Evolutionary conservation across 2,329 filamentous ascomycete species (phyloP), one percentile per base, ranked within the genome.

Genomic region (Aspergillus phoenicis): DNA sequence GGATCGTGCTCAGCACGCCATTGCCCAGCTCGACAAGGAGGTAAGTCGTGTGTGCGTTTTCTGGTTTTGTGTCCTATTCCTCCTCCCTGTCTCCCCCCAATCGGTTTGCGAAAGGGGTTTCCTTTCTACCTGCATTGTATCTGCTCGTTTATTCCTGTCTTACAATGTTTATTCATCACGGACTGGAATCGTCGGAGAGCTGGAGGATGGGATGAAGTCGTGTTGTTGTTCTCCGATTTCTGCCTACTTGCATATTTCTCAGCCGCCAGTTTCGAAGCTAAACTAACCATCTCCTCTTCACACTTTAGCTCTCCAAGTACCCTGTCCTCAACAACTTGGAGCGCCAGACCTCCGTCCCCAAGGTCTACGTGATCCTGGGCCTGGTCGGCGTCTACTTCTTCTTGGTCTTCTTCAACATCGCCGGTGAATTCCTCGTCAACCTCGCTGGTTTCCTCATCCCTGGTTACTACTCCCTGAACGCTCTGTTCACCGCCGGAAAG

Each of bases 341-440:
- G 82, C 83, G 85, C 77, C 86, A 89, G 78, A 88, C 86, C 70
- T 87, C 82, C 60, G 84, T 89, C 59, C 87, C 87, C 68, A 89
- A 89, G 80, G 86, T 87, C 77, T 89, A 89, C 73, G 84, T 83
- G 64, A 78, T 89, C 75, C 85, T 89, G 52, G 87, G 86, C 68
- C 79, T 89, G 58, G 84, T 80, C 65, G 86, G 84, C 61, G 80
- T 89, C 64, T 89, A 89, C 82, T 87, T 88, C 80, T 88, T 89
- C 83, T 80, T 89, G 58, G 82, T 89, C 77, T 89, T 89, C 81
- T 89, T 89, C 81, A 89, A 89, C 81, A 88, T 89, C 67, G 87
- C 84, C 64, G 87, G 87, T 76, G 84, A 86, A 71, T 88, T 89
- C 77, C 82, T 89, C 61, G 85, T 88, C 73, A 89, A 89, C 79